Conservation (phyloP, 352 stramenopile species). For the Sclerospora graminicola region DNA sequence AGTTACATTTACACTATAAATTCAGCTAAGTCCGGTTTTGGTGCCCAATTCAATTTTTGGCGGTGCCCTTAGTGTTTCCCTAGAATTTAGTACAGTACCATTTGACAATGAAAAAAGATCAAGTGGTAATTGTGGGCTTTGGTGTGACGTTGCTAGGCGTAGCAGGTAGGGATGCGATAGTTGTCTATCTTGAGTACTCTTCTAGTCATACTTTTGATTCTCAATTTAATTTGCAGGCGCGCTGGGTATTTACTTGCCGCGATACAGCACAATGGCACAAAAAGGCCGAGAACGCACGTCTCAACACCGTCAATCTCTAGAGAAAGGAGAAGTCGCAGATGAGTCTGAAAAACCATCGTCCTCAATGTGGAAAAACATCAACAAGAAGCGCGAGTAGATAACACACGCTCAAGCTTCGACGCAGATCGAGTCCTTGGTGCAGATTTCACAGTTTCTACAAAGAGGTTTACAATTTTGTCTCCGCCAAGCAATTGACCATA, state of each 20-base stretch:
- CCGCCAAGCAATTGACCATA: neutral
- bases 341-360: slow-evolving; percentile 10
- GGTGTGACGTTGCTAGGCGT: slow-evolving; percentile 24
- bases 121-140: slow-evolving; percentile 24
- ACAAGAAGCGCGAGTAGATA: slow-evolving; percentile 23
- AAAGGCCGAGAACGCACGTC: slow-evolving; percentile 29
- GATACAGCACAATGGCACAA: slow-evolving; percentile 31
- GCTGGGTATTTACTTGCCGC: slow-evolving; percentile 30
- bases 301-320: slow-evolving; percentile 1
- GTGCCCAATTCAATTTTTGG: too few relatives aligned
- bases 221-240: slow-evolving; percentile 11
- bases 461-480: too few relatives aligned
- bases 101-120: slow-evolving; percentile 20
- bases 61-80: too few relatives aligned
- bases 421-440: neutral
- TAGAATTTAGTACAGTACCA: too few relatives aligned
- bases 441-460: neutral
- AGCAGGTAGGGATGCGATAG: slow-evolving; percentile 6
- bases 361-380: slow-evolving; percentile 44
- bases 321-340: slow-evolving; percentile 7
- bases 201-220: neutral
- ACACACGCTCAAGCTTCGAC: neutral
- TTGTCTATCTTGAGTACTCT: neutral
- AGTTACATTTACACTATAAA: too few relatives aligned
- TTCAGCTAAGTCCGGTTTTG: too few relatives aligned